Base-by-base conservation (phyloP, 2,329 filamentous ascomycete species). In the Hymenotorrendiella dingleyae region DNA sequence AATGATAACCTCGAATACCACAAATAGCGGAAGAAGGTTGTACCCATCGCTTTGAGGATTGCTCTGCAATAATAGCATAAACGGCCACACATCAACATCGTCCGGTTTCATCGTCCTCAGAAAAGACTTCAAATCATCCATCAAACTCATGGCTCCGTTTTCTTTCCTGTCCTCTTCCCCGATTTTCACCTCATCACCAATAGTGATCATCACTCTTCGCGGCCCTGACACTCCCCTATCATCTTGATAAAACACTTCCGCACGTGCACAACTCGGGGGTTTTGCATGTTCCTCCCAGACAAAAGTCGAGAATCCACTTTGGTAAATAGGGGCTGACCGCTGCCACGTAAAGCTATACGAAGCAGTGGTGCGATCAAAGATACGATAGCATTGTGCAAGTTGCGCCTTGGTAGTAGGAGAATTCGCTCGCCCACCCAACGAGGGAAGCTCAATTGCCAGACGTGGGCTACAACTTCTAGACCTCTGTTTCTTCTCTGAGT, bases 271-370 rank as follows among this genome's bases (percentile, higher is more conserved):
- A 26, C 16, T 16, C 11, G 47, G 44, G 7, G 44, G 44, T 11
- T 33, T 22, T 12, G 36, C 35, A 19, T 47, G 33, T 30, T 30
- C 23, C 17, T 49, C 35, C 34, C 36, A 44, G 16, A 42, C 17
- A 22, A 49, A 46, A 5, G 42, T 38, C 10, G 43, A 36, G 19
- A 49, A 33, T 10, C 32, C 38, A 12, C 37, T 39, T 10, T 37
- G 26, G 24, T 46, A 49, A n/a, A 26, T 29, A 4, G 46, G 46
- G 9, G 43, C 40, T 16, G 33, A 36, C 7, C 46, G 35, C 7
- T 46, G 46, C 46, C 46, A 49, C 6, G 40, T 49, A 24, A 49
- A 49, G 32, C 43, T 47, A 17, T 44, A 47, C 7, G 45, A 47
- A 16, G 45, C 45, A 5, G 37, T 42, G 3, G 26, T 33, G 2